A percentile compares a stretch with the other conserved stretches of the same genome.
These are phyloP conservation scores for Hsuehochloa calcarea DNA, from an alignment of 176 grass and related monocot genomes.

Conservation along the genomic window DNA sequence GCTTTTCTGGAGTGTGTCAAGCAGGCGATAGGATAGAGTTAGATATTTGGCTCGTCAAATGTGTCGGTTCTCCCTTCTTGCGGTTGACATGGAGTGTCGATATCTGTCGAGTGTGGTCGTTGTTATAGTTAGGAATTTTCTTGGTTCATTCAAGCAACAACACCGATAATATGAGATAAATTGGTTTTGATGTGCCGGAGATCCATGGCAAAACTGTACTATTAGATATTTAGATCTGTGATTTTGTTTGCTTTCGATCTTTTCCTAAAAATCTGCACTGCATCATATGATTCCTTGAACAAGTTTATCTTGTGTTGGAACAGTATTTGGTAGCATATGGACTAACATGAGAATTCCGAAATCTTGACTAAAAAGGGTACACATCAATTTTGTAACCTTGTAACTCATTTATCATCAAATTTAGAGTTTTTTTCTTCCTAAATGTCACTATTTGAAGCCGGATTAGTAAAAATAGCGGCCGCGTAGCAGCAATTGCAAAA, in stretches of 20 bases:
- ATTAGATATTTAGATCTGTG: not conserved
- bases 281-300: not conserved
- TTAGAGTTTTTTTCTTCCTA: no score
- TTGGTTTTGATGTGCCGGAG: not conserved
- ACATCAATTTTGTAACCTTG: not conserved
- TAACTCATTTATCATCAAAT: not conserved
- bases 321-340: not conserved
- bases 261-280: not conserved
- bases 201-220: not conserved
- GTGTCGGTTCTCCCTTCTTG: conserved; percentile 13
- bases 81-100: conserved; percentile 29
- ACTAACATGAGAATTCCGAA: not conserved
- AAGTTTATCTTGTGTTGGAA: not conserved
- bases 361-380: not conserved
- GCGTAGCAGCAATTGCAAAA: no score
- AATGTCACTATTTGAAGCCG: no score
- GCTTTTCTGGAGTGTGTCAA: conserved; percentile 37
- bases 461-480: no score
- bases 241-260: not conserved
- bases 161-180: not conserved
- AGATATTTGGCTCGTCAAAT: conserved; percentile 30
- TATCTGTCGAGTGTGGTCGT: not conserved
- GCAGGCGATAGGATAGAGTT: conserved; percentile 36
- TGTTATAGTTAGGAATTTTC: conserved; percentile 25
- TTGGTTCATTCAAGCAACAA: conserved; percentile 11